Conservation (phyloP, 805 yeast genomes). For the Saccharomycopsis synnaedendra region DNA sequence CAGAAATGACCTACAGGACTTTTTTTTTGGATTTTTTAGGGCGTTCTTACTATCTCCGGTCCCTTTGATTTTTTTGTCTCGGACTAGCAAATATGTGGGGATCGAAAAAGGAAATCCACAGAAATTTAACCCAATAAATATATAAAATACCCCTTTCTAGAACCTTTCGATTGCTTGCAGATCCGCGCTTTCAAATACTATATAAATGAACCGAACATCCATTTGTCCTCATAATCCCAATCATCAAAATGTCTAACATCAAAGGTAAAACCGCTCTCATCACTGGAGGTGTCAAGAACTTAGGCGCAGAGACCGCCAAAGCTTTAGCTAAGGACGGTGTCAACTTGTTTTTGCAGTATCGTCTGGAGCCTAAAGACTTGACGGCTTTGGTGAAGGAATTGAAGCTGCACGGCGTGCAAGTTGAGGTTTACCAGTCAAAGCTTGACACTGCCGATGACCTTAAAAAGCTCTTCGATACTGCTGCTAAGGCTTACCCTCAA, state of each 20-base stretch:
- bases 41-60: no score
- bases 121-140: no score
- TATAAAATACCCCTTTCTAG: no score
- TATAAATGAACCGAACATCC: no score
- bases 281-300: conserved; percentile 53
- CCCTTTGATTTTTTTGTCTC: no score
- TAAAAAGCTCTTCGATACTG: conserved; percentile 33
- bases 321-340: conserved; percentile 47
- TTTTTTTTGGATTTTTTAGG: no score
- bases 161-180: no score
- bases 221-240: not conserved
- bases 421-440: conserved; percentile 31
- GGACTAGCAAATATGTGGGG: no score
- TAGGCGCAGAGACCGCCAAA: conserved; percentile 41
- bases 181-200: no score
- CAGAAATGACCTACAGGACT: no score
- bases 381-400: conserved; percentile 23
- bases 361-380: conserved; percentile 30
- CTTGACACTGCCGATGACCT: conserved; percentile 32
- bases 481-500: conserved; percentile 26
- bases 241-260: not conserved
- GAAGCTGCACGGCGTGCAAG: conserved; percentile 25
- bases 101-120: no score
- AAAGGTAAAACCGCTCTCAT: conserved; percentile 41
- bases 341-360: conserved; percentile 43